These are phyloP conservation scores for Diaporthe longicolla DNA, from an alignment of 2,329 filamentous ascomycete species.

Conservation along the genomic window DNA sequence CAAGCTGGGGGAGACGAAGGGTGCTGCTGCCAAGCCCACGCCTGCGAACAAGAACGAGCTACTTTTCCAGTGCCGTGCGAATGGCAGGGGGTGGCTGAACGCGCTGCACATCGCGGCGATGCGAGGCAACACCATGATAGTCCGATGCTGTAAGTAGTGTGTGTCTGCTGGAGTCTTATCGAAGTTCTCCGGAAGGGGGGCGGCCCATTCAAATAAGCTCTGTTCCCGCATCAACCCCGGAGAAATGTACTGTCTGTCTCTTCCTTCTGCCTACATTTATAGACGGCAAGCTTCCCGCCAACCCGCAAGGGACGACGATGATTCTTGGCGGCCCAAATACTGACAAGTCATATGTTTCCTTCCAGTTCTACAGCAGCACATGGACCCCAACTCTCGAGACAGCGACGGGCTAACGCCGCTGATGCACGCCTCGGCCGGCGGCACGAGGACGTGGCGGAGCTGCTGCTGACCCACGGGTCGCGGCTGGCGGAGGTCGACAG, in stretches of 20 bases:
- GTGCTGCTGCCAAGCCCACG: neutral
- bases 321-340: neutral
- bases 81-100: neutral
- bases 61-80: neutral
- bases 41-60: neutral
- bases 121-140: neutral
- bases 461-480: conserved; percentile 43
- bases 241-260: too few relatives aligned
- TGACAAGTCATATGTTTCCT: neutral
- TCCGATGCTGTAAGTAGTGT: neutral
- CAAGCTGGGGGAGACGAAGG: neutral
- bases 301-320: neutral
- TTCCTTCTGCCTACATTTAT: neutral
- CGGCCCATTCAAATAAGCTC: too few relatives aligned
- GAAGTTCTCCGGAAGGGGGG: neutral
- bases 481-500: conserved; percentile 34
- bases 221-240: neutral
- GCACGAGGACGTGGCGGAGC: conserved; percentile 42
- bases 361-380: neutral
- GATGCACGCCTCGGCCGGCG: conserved; percentile 44
- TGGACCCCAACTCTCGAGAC: conserved; percentile 36
- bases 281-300: neutral
- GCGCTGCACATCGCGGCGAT: neutral
- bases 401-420: conserved; percentile 47
- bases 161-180: neutral